Evolutionary conservation across 2,329 filamentous ascomycete genomes (phyloP).

Genomic region (Metarhizium rileyi): DNA sequence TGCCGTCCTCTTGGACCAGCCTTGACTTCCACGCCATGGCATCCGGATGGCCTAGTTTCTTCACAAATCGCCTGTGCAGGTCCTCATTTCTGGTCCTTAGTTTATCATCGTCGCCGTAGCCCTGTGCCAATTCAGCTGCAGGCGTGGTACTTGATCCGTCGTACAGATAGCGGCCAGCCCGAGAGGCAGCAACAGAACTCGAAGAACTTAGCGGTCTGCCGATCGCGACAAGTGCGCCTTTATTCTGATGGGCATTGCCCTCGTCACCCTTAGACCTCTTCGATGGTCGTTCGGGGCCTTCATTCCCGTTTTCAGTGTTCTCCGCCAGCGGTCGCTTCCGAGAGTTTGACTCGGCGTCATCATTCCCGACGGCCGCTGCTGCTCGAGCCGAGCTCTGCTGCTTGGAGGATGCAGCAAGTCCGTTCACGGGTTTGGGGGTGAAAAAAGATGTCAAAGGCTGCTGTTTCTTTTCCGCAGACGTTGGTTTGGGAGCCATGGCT

Average conservation of each 20-base stretch:
- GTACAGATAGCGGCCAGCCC: conserved; percentile 45
- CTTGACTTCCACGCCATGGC: conserved; percentile 61
- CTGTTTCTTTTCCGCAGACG: conserved; percentile 51
- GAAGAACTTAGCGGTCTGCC: background rate
- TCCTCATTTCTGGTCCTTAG: conserved; percentile 52
- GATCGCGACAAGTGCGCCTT: conserved; percentile 25
- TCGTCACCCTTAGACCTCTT: conserved; percentile 35
- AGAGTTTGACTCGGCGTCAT: conserved; percentile 19
- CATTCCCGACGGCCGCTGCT: conserved; percentile 16
- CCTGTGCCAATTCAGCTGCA: conserved; percentile 26
- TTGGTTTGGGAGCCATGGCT: conserved; percentile 26
- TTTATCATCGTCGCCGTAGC: conserved; percentile 37
- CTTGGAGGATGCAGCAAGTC: conserved; percentile 26
- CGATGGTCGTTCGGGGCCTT: conserved; percentile 23
- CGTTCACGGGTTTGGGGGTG: conserved; percentile 48
- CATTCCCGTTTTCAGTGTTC: conserved; percentile 34
- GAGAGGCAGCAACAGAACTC: conserved; percentile 20
- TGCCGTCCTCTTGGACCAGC: conserved; percentile 42
- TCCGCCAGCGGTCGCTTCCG: conserved; percentile 44
- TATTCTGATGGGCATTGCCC: conserved; percentile 24
- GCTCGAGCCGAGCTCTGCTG: conserved; percentile 19
- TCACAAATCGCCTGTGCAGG: conserved; percentile 76
- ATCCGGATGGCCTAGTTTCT: conserved; percentile 80
- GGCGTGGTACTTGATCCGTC: conserved; percentile 31
- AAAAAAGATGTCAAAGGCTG: conserved; percentile 84